A percentile compares a stretch with the other conserved stretches of the same genome.
Evolutionary conservation across 805 yeast species (phyloP).

Genomic region (Saccharomycopsis babjevae): DNA sequence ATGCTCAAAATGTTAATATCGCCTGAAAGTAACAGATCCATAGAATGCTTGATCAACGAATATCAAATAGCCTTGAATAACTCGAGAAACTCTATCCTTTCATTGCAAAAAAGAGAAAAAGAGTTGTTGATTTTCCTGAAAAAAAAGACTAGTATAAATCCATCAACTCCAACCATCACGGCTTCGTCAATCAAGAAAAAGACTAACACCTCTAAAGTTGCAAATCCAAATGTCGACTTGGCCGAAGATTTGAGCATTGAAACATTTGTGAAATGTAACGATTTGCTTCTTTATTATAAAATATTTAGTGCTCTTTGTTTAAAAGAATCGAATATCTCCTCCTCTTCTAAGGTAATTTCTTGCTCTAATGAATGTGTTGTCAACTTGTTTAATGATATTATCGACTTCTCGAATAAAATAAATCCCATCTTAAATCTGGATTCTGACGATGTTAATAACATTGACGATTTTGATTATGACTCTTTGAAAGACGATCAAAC

Average conservation of each 20-base stretch:
- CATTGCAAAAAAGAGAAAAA: neutral
- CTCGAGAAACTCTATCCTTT: neutral
- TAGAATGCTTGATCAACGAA: neutral
- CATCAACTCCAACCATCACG: neutral
- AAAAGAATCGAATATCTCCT: neutral
- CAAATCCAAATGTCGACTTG: neutral
- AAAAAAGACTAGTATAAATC: neutral
- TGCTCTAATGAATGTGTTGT: neutral
- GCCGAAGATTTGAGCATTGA: conserved; percentile 1
- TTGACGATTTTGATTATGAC: conserved; percentile 11
- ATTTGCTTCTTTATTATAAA: conserved; percentile 15
- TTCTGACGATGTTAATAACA: conserved; percentile 4
- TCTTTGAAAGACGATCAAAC: neutral
- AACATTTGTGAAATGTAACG: conserved; percentile 9
- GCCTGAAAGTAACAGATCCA: neutral
- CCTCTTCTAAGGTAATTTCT: neutral
- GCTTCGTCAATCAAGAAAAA: too few species aligned
- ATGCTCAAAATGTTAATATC: neutral
- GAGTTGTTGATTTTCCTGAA: neutral
- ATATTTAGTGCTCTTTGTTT: conserved; percentile 7
- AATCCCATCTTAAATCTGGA: neutral
- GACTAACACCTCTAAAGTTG: neutral
- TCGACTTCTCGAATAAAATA: conserved; percentile 7
- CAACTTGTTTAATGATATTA: conserved; percentile 4
- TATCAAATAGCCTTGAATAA: neutral